Evolutionary conservation across 1,284 basidiomycete species (phyloP).

Genomic region (Rhodotorula sp.): DNA sequence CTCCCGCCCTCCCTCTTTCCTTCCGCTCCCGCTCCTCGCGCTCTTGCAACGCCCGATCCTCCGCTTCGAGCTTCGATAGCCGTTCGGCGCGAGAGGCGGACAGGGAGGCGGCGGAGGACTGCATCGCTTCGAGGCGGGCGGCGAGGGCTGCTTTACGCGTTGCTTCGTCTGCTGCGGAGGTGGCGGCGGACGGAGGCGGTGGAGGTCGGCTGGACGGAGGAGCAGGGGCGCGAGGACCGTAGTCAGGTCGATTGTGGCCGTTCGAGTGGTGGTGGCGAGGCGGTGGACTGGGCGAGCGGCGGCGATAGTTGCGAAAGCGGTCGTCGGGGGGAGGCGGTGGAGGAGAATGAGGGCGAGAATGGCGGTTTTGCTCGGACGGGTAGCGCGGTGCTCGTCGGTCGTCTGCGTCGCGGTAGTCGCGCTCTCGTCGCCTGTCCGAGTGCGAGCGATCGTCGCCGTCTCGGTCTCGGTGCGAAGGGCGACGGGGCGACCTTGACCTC

Average conservation of each 20-base stretch:
- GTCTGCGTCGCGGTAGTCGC: neutral
- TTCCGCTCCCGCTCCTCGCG: conserved; percentile 16
- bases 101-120: conserved; percentile 29
- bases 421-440: neutral
- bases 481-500: conserved; percentile 9
- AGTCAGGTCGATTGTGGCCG: neutral
- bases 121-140: conserved; percentile 39
- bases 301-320: neutral
- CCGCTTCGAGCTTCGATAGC: conserved; percentile 13
- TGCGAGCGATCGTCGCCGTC: neutral
- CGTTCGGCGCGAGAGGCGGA: conserved; percentile 20
- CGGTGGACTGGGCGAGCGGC: neutral
- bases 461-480: neutral
- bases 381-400: conserved; percentile 1
- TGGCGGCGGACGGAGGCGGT: conserved; percentile 1
- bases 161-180: conserved; percentile 9
- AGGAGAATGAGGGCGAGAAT: neutral
- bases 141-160: conserved; percentile 23
- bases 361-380: neutral
- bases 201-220: neutral
- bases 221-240: neutral
- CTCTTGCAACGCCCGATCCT: conserved; percentile 21
- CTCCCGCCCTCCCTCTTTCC: neutral
- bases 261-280: neutral
- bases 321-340: neutral